These are phyloP conservation scores for Verticillium longisporum DNA, from an alignment of 2,329 filamentous ascomycete species.

Conservation along the genomic window DNA sequence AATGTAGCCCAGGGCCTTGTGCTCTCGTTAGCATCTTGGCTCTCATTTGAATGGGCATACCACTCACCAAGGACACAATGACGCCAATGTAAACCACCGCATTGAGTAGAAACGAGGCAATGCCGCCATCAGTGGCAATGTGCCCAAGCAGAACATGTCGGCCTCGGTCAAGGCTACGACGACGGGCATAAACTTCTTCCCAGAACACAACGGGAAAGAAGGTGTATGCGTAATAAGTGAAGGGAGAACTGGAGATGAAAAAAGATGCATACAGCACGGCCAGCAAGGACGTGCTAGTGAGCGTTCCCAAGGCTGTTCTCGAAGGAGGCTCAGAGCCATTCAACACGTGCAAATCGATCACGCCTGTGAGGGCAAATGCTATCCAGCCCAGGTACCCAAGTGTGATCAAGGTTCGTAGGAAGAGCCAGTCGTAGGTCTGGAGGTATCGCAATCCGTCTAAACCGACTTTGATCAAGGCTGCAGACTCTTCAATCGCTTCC, in stretches of 20 bases:
- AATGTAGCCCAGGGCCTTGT: conserved; percentile 83
- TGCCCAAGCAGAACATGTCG: conserved; percentile 62
- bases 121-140: conserved; percentile 51
- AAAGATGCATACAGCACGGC: conserved; percentile 73
- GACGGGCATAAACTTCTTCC: conserved; percentile 85
- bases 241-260: conserved; percentile 68
- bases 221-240: conserved; percentile 84
- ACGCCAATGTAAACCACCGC: conserved; percentile 62
- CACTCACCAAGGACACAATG: conserved; percentile 67
- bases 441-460: conserved; percentile 85
- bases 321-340: conserved; percentile 60
- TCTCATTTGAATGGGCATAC: not conserved
- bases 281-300: conserved; percentile 71
- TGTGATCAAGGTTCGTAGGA: conserved; percentile 82
- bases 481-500: conserved; percentile 72
- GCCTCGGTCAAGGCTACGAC: conserved; percentile 62
- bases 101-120: conserved; percentile 57
- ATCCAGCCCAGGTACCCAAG: conserved; percentile 94
- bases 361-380: conserved; percentile 80
- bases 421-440: conserved; percentile 98
- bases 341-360: conserved; percentile 82
- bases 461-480: conserved; percentile 67
- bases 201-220: conserved; percentile 93
- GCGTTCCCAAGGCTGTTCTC: conserved; percentile 50
- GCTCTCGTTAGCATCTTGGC: not conserved